These are phyloP conservation scores for Phoma sp. DNA, from an alignment of 2,329 filamentous ascomycete species.

Conservation along the genomic window DNA sequence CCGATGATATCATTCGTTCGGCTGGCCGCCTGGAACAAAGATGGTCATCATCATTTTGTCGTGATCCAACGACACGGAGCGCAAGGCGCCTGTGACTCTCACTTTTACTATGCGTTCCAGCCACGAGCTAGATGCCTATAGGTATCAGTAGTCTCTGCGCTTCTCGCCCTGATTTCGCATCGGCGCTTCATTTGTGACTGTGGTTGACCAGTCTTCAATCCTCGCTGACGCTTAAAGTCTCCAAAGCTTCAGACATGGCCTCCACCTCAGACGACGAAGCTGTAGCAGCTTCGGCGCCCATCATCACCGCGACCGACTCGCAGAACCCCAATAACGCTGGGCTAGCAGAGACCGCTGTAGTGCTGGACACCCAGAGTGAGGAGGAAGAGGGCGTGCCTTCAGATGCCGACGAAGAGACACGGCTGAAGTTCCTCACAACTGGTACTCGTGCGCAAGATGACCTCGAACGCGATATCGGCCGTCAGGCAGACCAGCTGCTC, in stretches of 20 bases:
- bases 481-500: slow-evolving; percentile 66
- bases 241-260: slow-evolving; percentile 14
- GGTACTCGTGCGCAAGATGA: slow-evolving; percentile 80
- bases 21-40: slow-evolving; percentile 7
- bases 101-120: slow-evolving; percentile 1
- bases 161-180: background rate
- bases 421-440: slow-evolving; percentile 47
- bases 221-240: background rate
- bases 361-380: slow-evolving; percentile 17
- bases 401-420: slow-evolving; percentile 50
- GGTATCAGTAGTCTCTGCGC: background rate
- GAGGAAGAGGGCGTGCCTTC: slow-evolving; percentile 31
- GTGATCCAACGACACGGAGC: background rate
- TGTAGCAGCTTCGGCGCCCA: slow-evolving; percentile 18
- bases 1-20: slow-evolving; percentile 29
- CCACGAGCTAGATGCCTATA: background rate
- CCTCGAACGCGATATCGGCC: slow-evolving; percentile 82
- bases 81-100: background rate
- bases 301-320: slow-evolving; percentile 10
- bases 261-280: slow-evolving; percentile 13
- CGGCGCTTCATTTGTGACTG: background rate
- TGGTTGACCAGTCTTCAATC: background rate
- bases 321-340: slow-evolving; percentile 15
- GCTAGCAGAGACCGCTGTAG: slow-evolving; percentile 7
- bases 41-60: slow-evolving; percentile 6